Evolutionary conservation across 2,329 filamentous ascomycete genomes (phyloP).

Genomic region (Allantophomopsis lycopodina): DNA sequence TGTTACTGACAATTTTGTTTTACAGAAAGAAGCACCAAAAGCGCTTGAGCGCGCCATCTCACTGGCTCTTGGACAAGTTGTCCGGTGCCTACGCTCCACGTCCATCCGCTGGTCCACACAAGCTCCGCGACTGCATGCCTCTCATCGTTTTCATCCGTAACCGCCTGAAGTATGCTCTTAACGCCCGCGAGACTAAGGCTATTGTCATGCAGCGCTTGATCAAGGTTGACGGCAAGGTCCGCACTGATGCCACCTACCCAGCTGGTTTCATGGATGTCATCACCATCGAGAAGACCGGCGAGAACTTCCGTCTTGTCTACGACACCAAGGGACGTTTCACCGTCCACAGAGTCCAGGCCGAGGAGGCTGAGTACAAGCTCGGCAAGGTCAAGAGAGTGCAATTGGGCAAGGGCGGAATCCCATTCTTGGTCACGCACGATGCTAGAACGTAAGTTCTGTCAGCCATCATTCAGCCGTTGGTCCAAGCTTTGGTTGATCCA

Average conservation of each 20-base stretch:
- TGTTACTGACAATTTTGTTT: conserved; percentile 9
- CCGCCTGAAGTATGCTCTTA: conserved; percentile 99
- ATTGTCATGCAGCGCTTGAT: conserved; percentile 99
- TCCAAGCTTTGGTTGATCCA: conserved; percentile 84
- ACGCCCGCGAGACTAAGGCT: conserved; percentile 91
- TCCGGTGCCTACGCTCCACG: conserved; percentile 74
- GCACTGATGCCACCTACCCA: conserved; percentile 96
- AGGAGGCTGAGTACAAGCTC: conserved; percentile 99
- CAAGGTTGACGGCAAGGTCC: conserved; percentile 99
- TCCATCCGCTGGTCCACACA: conserved; percentile 83
- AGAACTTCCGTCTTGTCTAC: conserved; percentile 99
- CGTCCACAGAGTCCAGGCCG: conserved; percentile 95
- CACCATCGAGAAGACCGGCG: conserved; percentile 98
- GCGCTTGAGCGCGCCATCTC: conserved; percentile 95
- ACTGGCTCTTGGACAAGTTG: conserved; percentile 99
- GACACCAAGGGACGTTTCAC: conserved; percentile 99
- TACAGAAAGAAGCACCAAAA: conserved; percentile 98
- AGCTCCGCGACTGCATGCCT: conserved; percentile 97
- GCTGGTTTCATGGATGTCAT: conserved; percentile 99
- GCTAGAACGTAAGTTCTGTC: conserved; percentile 99
- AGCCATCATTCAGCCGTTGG: conserved; percentile 99
- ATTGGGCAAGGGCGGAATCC: conserved; percentile 98
- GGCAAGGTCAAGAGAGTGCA: conserved; percentile 99
- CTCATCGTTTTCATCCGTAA: conserved; percentile 96
- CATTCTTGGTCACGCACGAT: conserved; percentile 99